Conservation (phyloP, 2,329 filamentous ascomycete genomes). For the Sclerotiophoma versabilis region DNA sequence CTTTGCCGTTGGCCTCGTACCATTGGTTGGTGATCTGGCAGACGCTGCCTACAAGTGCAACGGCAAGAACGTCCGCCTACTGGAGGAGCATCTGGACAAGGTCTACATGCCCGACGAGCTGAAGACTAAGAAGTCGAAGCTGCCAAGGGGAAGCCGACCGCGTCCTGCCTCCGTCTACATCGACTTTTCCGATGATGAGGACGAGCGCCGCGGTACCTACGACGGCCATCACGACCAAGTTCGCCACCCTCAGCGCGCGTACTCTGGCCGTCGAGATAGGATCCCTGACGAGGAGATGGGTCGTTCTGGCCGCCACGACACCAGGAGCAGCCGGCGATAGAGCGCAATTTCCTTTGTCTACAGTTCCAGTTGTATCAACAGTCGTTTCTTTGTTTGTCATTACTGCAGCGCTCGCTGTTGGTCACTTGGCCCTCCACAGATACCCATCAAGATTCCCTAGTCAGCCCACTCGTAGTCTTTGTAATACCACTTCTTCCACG, state of each 20-base stretch:
- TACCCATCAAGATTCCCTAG: constrained; percentile 12
- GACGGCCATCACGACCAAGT: constrained; percentile 35
- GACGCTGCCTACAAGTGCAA: constrained; percentile 79
- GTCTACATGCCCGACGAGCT: constrained; percentile 63
- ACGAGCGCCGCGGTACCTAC: constrained; percentile 33
- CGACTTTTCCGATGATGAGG: constrained; percentile 53
- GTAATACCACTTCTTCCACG: constrained; percentile 5
- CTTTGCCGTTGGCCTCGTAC: constrained; percentile 75
- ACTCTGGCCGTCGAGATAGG: constrained; percentile 37
- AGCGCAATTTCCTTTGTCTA: constrained; percentile 13
- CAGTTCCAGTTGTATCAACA: constrained; percentile 3
- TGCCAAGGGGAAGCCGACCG: constrained; percentile 35
- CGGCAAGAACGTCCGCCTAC: constrained; percentile 74
- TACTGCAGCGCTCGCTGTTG: constrained; percentile 2
- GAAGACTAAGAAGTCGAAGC: constrained; percentile 25
- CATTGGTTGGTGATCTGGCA: constrained; percentile 76
- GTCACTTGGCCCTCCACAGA: constrained; percentile 5
- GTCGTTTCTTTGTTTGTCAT: neutral
- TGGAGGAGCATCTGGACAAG: constrained; percentile 72
- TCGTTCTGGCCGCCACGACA: constrained; percentile 30
- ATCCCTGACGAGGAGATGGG: constrained; percentile 45
- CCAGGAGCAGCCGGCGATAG: constrained; percentile 31
- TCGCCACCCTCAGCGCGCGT: constrained; percentile 37
- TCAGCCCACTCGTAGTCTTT: constrained; percentile 6
- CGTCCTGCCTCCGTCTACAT: constrained; percentile 57